Evolutionary conservation across 2,329 filamentous ascomycete species (phyloP).

Genomic region (Raffaelea albimanens): DNA sequence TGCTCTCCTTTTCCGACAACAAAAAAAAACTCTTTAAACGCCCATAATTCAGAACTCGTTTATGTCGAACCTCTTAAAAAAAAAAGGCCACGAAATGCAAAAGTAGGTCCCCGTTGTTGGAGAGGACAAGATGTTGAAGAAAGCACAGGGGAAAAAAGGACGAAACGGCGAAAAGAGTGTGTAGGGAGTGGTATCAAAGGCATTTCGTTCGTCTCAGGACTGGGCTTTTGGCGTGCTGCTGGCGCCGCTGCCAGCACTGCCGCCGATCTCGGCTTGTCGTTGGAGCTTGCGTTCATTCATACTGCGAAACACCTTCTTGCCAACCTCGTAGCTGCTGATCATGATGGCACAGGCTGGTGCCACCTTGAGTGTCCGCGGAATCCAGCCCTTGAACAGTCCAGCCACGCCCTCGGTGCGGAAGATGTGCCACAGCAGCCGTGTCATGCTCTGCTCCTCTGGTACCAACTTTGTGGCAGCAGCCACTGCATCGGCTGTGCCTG

Average conservation of each 20-base stretch:
- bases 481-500: slow-evolving; percentile 10
- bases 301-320: slow-evolving; percentile 74
- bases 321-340: slow-evolving; percentile 96
- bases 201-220: too few relatives aligned
- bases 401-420: slow-evolving; percentile 72
- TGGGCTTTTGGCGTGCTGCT: too few relatives aligned
- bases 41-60: too few relatives aligned
- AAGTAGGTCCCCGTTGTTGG: too few relatives aligned
- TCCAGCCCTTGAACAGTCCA: slow-evolving; percentile 86
- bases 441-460: slow-evolving; percentile 72
- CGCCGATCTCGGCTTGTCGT: too few relatives aligned
- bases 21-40: too few relatives aligned
- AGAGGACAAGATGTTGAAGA: not conserved
- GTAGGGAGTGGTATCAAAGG: too few relatives aligned
- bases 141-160: not conserved
- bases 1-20: too few relatives aligned
- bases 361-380: slow-evolving; percentile 84
- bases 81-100: too few relatives aligned
- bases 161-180: too few relatives aligned
- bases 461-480: slow-evolving; percentile 25
- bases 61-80: too few relatives aligned
- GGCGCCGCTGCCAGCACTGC: too few relatives aligned
- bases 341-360: slow-evolving; percentile 97
- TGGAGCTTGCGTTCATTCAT: slow-evolving; percentile 50
- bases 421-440: slow-evolving; percentile 80